Evolutionary conservation across 441 rosid species (phyloP).

Genomic region (Hura crepitans): DNA sequence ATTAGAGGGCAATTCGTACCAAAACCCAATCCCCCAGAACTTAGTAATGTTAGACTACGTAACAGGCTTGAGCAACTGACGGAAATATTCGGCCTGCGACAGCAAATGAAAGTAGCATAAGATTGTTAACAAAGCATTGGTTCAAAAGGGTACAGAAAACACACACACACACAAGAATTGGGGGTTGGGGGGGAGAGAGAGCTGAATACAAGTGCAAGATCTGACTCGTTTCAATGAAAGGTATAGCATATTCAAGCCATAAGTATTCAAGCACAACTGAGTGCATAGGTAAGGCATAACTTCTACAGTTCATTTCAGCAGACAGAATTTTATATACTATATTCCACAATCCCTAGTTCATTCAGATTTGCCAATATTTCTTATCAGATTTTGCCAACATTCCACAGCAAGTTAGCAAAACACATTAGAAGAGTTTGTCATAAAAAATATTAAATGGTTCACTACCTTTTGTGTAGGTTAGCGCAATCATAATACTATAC

Average conservation of each 20-base stretch:
- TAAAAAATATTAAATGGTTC: not conserved
- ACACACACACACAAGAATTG: no score
- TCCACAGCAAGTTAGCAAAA: not conserved
- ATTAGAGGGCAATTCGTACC: conserved; percentile 38
- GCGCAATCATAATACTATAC: not conserved
- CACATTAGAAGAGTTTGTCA: not conserved
- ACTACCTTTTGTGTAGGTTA: not conserved
- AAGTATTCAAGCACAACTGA: not conserved
- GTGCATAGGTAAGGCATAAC: not conserved
- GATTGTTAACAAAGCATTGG: not conserved
- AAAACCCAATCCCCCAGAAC: conserved; percentile 33
- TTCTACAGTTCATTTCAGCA: not conserved
- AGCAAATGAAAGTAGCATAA: conserved; percentile 15
- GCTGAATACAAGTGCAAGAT: not conserved
- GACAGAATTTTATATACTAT: not conserved
- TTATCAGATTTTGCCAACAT: no score
- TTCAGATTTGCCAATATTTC: not conserved
- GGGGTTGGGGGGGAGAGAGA: not conserved
- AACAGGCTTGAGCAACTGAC: conserved; percentile 95
- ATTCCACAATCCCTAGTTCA: not conserved
- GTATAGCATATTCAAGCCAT: not conserved
- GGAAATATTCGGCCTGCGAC: conserved; percentile 87
- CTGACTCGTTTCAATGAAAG: not conserved
- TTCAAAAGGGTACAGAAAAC: not conserved
- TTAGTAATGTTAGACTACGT: conserved; percentile 59